These are phyloP conservation scores for Mortierella hygrophila DNA, from an alignment of 192 early-diverging fungal species.

Conservation along the genomic window DNA sequence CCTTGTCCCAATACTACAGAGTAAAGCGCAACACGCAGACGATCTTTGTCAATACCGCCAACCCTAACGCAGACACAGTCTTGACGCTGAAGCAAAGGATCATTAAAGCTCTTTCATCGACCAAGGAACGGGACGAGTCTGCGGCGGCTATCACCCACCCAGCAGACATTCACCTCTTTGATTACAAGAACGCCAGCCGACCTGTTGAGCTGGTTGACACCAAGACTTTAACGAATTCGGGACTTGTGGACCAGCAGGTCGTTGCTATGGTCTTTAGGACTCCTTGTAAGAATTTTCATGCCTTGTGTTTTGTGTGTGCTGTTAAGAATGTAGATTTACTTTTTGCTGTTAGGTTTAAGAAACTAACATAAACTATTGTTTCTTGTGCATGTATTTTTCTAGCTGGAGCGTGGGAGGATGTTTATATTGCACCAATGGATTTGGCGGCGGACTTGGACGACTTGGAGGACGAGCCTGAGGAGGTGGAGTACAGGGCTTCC, in stretches of 20 bases:
- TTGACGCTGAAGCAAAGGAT: conserved; percentile 33
- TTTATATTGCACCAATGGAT: conserved; percentile 40
- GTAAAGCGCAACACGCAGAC: conserved; percentile 47
- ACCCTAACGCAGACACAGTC: conserved; percentile 31
- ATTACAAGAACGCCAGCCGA: conserved; percentile 24
- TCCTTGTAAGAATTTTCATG: conserved; percentile 17
- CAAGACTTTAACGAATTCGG: conserved; percentile 27
- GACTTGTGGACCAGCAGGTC: conserved; percentile 47
- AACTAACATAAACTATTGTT: neutral
- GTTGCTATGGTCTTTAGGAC: conserved; percentile 41
- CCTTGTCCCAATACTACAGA: conserved; percentile 33
- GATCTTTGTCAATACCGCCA: conserved; percentile 42
- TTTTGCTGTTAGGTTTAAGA: neutral
- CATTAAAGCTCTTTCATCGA: conserved; percentile 29
- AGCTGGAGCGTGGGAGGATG: conserved; percentile 43
- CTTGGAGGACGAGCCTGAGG: conserved; percentile 42
- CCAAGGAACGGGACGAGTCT: conserved; percentile 13
- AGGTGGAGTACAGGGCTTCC: conserved; percentile 27
- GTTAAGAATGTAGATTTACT: neutral
- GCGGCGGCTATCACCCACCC: conserved; percentile 9
- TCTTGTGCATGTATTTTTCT: neutral
- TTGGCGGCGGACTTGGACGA: conserved; percentile 34
- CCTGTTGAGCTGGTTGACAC: conserved; percentile 20
- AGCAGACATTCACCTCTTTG: conserved; percentile 21
- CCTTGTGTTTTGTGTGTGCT: neutral